Conservation (phyloP, 2,329 filamentous ascomycete genomes). For the Alternaria sp. region DNA sequence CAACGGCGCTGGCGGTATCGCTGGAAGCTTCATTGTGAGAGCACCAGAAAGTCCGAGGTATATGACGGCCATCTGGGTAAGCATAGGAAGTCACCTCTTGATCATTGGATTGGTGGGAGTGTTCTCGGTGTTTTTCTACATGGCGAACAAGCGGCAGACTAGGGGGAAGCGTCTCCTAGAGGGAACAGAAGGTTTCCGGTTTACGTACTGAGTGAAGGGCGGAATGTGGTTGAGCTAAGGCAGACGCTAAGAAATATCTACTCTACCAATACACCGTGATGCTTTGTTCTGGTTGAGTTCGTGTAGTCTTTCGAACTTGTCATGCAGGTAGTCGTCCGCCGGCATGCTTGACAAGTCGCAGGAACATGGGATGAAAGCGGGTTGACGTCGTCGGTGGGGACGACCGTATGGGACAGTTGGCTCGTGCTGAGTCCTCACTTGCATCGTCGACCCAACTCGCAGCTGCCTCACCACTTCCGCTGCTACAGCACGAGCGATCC, state of each 20-base stretch:
- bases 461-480: conserved; percentile 22
- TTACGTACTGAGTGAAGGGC: conserved; percentile 46
- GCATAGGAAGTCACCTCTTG: conserved; percentile 65
- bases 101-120: conserved; percentile 61
- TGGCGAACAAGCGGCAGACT: conserved; percentile 57
- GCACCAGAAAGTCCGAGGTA: conserved; percentile 67
- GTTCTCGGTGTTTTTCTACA: conserved; percentile 62
- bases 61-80: conserved; percentile 70
- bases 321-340: neutral
- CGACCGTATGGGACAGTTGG: conserved; percentile 11
- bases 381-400: conserved; percentile 31
- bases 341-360: conserved; percentile 1
- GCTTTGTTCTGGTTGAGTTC: neutral
- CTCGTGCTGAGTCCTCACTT: conserved; percentile 21
- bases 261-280: neutral
- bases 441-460: conserved; percentile 19
- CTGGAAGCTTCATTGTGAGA: conserved; percentile 70
- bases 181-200: conserved; percentile 54
- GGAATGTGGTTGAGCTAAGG: neutral
- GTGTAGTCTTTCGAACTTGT: neutral
- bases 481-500: conserved; percentile 24
- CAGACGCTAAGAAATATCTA: neutral
- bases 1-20: conserved; percentile 69
- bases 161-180: conserved; percentile 59
- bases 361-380: conserved; percentile 16